These are phyloP conservation scores for Rhizopogon vesiculosus DNA, from an alignment of 768 basidiomycete genomes.

Conservation along the genomic window DNA sequence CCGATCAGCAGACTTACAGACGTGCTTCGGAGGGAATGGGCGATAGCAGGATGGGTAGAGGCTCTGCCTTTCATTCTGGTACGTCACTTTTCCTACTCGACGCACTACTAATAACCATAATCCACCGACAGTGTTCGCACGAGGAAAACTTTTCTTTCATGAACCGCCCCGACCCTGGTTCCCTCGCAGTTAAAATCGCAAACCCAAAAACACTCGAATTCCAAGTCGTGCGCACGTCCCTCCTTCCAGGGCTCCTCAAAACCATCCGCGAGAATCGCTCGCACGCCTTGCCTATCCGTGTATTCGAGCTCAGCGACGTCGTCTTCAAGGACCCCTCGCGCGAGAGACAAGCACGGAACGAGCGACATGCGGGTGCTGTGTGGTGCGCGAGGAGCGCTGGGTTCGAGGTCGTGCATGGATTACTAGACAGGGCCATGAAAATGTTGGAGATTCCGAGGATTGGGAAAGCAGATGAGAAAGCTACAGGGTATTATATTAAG, in stretches of 20 bases:
- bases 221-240: constrained; percentile 94
- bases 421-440: constrained; percentile 93
- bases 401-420: constrained; percentile 93
- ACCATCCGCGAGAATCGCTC: constrained; percentile 95
- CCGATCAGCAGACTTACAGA: constrained; percentile 88
- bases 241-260: constrained; percentile 94
- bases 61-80: constrained; percentile 92
- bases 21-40: constrained; percentile 86
- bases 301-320: constrained; percentile 93
- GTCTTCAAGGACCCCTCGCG: constrained; percentile 77
- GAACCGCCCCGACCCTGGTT: constrained; percentile 80
- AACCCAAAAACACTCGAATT: constrained; percentile 98
- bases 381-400: constrained; percentile 98
- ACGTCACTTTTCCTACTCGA: constrained; percentile 20
- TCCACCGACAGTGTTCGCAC: constrained; percentile 75
- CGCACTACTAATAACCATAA: not conserved
- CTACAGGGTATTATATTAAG: constrained; percentile 88
- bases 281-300: constrained; percentile 84
- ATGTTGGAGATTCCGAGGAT: constrained; percentile 91
- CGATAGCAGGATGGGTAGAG: constrained; percentile 93
- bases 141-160: constrained; percentile 97
- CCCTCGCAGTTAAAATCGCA: constrained; percentile 82
- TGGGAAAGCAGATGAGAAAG: constrained; percentile 48
- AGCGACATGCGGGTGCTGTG: constrained; percentile 81
- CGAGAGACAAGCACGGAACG: constrained; percentile 86